Conservation (phyloP, 805 yeast species). For the Wickerhamia fluorescens region DNA sequence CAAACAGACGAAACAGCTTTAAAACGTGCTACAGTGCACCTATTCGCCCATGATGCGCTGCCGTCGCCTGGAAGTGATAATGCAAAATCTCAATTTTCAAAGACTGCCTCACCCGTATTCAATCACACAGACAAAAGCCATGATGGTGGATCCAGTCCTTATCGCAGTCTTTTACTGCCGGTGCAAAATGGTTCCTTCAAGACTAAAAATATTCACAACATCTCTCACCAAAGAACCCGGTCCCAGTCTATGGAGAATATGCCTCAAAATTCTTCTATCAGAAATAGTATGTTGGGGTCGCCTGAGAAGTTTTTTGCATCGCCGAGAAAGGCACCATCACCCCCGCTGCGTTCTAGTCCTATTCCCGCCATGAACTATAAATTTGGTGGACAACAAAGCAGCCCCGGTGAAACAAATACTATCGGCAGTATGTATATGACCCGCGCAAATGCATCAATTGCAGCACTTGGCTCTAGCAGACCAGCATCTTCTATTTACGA, state of each 20-base stretch:
- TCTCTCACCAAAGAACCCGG: not conserved
- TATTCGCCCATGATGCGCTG: no score
- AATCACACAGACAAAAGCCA: no score
- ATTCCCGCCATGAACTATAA: conserved; percentile 20
- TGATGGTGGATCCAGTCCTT: no score
- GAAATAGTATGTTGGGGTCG: conserved; percentile 12
- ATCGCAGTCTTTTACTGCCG: no score
- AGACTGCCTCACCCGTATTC: no score
- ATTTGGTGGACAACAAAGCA: conserved; percentile 25
- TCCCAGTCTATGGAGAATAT: conserved; percentile 38
- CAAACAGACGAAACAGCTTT: no score
- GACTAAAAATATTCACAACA: no score
- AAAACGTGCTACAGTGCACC: no score
- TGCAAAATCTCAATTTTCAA: no score
- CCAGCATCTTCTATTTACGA: conserved; percentile 50
- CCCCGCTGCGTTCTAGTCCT: conserved; percentile 41
- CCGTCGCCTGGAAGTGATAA: no score
- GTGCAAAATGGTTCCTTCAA: no score
- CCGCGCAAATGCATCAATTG: conserved; percentile 15
- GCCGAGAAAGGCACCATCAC: conserved; percentile 69
- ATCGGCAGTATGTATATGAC: conserved; percentile 20
- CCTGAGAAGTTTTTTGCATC: conserved; percentile 43
- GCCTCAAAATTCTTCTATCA: conserved; percentile 3
- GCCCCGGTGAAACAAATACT: no score
- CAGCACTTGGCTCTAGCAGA: conserved; percentile 21